Evolutionary conservation across 2,329 filamentous ascomycete species (phyloP), one percentile per base, ranked within the genome.

Genomic region (Xylariales sp.): DNA sequence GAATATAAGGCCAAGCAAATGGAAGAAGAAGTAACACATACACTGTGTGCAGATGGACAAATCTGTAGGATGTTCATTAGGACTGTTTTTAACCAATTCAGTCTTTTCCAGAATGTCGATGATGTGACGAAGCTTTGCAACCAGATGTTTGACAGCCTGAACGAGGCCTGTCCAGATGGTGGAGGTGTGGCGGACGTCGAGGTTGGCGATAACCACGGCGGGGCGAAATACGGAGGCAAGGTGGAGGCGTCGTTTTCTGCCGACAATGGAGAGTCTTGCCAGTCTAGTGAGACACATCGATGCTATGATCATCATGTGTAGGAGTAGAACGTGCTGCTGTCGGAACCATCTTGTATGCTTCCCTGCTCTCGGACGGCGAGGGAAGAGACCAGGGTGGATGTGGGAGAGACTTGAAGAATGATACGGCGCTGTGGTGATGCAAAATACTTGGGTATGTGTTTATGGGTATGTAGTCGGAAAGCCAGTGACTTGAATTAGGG

Each of bases 81-180:
- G 14, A 18, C 35, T 14, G 21, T 15, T 14, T 38, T 38, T 24
- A 24, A 38, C 21, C 29, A 27, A 14, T 28, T 38, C 35, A 28
- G 18, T 14, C 21, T 38, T 24, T 38, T 38, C 22, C 14, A 25
- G 35, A 24, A 38, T 16, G 35, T 38, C 20, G 21, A 38, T 9
- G 35, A 38, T 15, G 12, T 15, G 6, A 38, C 21, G 10, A 22
- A 27, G 8, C 11, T 28, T 16, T 38, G 35, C 14, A 12, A 38
- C 35, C 21, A 38, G 35, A 28, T 38, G 35, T 38, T 38, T 15
- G 22, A 38, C 22, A 14, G 12, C 5, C 18, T 38, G 21, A 25
- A 38, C 35, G 7, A 27, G 4, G 35, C 35, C 14, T 38, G 35
- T n/a, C 35, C 35, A 9, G 19, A 22, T 22, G 35, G 35, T 11